These are phyloP conservation scores for Musa beccarii DNA, from an alignment of 176 grass and related monocot genomes.

Conservation along the genomic window DNA sequence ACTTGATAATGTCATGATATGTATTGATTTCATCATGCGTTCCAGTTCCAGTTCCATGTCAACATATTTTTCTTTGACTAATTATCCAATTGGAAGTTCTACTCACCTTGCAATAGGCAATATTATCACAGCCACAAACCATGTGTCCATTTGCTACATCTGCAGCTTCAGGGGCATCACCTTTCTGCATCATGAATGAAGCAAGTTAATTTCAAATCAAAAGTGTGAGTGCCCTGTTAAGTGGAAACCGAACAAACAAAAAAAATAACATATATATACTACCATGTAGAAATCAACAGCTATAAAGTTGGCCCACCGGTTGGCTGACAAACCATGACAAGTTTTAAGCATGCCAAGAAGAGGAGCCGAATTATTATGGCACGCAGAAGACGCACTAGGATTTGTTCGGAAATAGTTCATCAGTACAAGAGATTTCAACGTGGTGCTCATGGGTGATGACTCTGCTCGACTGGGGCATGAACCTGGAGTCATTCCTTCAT, in stretches of 20 bases:
- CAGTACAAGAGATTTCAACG: constrained; percentile 49
- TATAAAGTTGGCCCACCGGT: constrained; percentile 87
- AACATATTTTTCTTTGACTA: not conserved
- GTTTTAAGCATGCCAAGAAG: constrained; percentile 78
- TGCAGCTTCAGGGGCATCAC: constrained; percentile 57
- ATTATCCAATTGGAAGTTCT: not conserved
- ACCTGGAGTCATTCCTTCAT: constrained; percentile 31
- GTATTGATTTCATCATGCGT: not conserved
- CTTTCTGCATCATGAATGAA: constrained; percentile 34
- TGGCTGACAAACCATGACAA: constrained; percentile 56
- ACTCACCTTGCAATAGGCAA: constrained; percentile 58
- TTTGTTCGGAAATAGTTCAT: constrained; percentile 75
- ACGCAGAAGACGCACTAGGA: constrained; percentile 36
- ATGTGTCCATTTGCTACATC: constrained; percentile 73
- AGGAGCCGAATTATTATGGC: constrained; percentile 49
- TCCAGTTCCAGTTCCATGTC: not conserved
- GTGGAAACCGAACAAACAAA: not conserved
- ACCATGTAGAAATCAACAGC: constrained; percentile 95
- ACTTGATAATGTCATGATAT: not conserved
- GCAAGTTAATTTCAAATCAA: not conserved
- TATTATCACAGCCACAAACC: constrained; percentile 62
- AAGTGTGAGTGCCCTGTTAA: not conserved
- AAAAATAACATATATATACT: constrained; percentile 8
- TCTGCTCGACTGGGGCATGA: constrained; percentile 36
- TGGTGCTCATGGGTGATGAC: constrained; percentile 47